These are phyloP conservation scores for Alternaria burnsii DNA, from an alignment of 2,329 filamentous ascomycete species.

Conservation along the genomic window DNA sequence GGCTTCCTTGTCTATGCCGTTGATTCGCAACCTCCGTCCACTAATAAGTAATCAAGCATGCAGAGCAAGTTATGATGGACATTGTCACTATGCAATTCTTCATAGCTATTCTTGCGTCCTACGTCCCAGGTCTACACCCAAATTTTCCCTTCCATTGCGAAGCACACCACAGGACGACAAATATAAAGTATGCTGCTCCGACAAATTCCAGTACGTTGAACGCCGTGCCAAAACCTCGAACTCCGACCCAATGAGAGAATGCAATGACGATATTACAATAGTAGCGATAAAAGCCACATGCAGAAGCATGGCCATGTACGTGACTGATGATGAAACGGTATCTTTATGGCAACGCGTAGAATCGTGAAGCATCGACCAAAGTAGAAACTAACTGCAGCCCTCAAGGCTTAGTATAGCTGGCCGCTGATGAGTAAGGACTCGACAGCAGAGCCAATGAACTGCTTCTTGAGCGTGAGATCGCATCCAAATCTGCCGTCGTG, in stretches of 20 bases:
- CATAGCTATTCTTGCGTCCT: slow-evolving; percentile 3
- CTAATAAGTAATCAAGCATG: too few species aligned
- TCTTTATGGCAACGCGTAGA: slow-evolving; percentile 24
- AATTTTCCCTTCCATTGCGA: slow-evolving; percentile 14
- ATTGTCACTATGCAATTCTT: slow-evolving; percentile 7
- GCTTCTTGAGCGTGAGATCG: slow-evolving; percentile 83
- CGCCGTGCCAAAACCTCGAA: slow-evolving; percentile 13
- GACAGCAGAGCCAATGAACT: slow-evolving; percentile 73
- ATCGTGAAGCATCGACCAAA: slow-evolving; percentile 26
- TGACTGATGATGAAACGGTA: slow-evolving; percentile 16
- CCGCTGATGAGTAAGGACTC: slow-evolving; percentile 37
- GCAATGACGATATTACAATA: slow-evolving; percentile 17
- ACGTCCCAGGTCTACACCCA: slow-evolving; percentile 10
- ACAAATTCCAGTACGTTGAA: slow-evolving; percentile 10
- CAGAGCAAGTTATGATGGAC: neutral
- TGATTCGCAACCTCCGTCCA: neutral
- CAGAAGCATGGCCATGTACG: slow-evolving; percentile 1
- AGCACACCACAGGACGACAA: slow-evolving; percentile 9
- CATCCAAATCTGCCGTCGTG: slow-evolving; percentile 71
- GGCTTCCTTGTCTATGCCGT: neutral
- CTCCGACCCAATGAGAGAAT: slow-evolving; percentile 19
- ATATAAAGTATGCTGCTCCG: slow-evolving; percentile 3
- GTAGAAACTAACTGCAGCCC: neutral
- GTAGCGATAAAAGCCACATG: slow-evolving; percentile 11
- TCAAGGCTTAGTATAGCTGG: slow-evolving; percentile 25